Base-by-base conservation (phyloP, 2,329 filamentous ascomycete genomes). In the Beauveria bassiana region DNA sequence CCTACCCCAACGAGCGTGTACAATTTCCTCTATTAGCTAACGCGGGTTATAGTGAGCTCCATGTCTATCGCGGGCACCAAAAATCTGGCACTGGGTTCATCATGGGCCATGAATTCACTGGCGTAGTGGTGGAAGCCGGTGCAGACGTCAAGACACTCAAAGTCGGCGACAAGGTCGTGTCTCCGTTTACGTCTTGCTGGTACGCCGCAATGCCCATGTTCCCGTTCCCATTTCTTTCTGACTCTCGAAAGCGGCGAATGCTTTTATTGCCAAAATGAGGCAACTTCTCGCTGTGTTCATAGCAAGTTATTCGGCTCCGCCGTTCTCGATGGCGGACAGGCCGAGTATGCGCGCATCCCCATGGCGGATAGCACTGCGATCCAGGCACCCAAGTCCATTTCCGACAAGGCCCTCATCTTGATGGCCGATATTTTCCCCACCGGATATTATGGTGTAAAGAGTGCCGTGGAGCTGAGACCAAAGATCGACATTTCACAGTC, bases 341-440 rank as follows among this genome's bases (percentile, higher is more conserved):
- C 91, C 38, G 87, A 95, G 74, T 96, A 87, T 70, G 88, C 93
- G 57, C 86, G 91, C 40, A 83, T 96, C 16, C 93, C 93, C 0
- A 77, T 88, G 60, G 92, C 92, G 12, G 91, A 96, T 69, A 85
- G 86, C 42, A 96, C 91, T 1, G 84, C 88, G n/a, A 82, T 92
- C 70, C 88, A 87, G 68, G 87, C 91, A 0, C 74, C 83, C 1
- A 84, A 81, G 9, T 68, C 66, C n/a, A 88, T 96, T 62, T 84
- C 87, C 22, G 87, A 93, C 66, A 83, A 89, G 65, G 86, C 86
- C 42, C 79, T 96, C 54, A 86, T 96, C 7, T 81, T 96, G 28
- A 96, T 96, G 92, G 91, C 90, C 18, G 92, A 96, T 70, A 96
- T 96, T 68, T 96, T 95, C 74, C 92, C 92, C 1, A 91, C 87